Evolutionary conservation across 257 asterid genomes (phyloP), one percentile per base, ranked within the genome.

Genomic region (Asclepias syriaca): DNA sequence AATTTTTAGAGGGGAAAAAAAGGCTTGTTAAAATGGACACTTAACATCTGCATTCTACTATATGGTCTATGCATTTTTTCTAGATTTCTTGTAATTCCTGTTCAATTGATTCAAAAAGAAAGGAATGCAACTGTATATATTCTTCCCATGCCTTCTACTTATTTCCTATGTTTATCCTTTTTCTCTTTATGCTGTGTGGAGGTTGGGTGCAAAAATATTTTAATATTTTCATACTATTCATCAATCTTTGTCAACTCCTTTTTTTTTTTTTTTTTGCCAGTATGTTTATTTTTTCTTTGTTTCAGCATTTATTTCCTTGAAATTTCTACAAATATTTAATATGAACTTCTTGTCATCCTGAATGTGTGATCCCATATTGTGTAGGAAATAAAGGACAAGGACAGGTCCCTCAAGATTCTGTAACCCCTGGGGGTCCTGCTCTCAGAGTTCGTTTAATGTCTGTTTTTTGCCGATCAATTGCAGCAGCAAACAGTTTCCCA

Each of bases 401-500:
- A 73, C 83, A 78, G 56, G 74, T 84, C 71, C 80, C 92, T 72
- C 90, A 92, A 71, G 97, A 94, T 77, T 81, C 86, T 71, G 88
- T 90, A 74, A 80, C 71, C 63, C 92, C 95, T 22, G 98, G 84
- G 77, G 88, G 75, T 79, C 77, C 86, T 57, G 79, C 97, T 77
- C 76, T 94, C 79, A 87, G 92, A 84, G 85, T 85, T 81, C 83
- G 82, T 83, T 84, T 94, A 78, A 83, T 94, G 96, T 87, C 97
- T 77, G 76, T 87, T 46, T 91, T 94, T 81, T 91, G 96, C 85
- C 93, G 96, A 77, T 94, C 99, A 58, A 87, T 94, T 71, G 77
- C 91, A 55, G 96, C 99, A 46, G 95, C 99, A 45, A 94, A 91
- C 78, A 82, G 93, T 83, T 94, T 94, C 77, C 99, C 99, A 49